Evolutionary conservation across 257 asterid species (phyloP).

Genomic region (Coffea eugenioides): DNA sequence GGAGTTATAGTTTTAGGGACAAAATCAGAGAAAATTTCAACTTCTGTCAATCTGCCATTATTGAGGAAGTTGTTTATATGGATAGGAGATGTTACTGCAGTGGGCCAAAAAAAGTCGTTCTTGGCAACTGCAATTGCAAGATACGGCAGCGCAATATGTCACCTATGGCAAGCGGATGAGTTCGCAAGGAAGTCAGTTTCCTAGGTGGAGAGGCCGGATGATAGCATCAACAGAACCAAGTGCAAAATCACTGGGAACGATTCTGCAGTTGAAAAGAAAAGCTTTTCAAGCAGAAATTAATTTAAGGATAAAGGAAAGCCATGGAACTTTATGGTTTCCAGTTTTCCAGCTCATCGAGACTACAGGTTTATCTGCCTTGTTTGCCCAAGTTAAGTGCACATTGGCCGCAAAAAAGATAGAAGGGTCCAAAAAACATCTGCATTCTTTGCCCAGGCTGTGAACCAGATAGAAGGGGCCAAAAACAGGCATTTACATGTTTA

Average conservation of each 20-base stretch:
- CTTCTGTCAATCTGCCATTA: not conserved
- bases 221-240: not conserved
- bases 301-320: no score
- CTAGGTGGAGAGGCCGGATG: not conserved
- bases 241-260: not conserved
- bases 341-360: no score
- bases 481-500: no score
- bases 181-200: not conserved
- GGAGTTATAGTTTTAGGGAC: not conserved
- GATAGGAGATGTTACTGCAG: slow-evolving; percentile 36
- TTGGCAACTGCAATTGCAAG: not conserved
- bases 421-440: no score
- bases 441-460: no score
- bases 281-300: no score
- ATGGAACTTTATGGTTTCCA: no score
- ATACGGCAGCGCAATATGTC: not conserved
- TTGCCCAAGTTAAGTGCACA: no score
- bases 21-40: not conserved
- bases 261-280: not conserved
- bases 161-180: not conserved
- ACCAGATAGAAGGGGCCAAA: no score
- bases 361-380: no score
- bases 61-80: not conserved
- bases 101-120: slow-evolving; percentile 15
- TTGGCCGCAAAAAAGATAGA: no score